Evolutionary conservation across 2,329 filamentous ascomycete species (phyloP).

Genomic region (Fusarium pseudonygamai): DNA sequence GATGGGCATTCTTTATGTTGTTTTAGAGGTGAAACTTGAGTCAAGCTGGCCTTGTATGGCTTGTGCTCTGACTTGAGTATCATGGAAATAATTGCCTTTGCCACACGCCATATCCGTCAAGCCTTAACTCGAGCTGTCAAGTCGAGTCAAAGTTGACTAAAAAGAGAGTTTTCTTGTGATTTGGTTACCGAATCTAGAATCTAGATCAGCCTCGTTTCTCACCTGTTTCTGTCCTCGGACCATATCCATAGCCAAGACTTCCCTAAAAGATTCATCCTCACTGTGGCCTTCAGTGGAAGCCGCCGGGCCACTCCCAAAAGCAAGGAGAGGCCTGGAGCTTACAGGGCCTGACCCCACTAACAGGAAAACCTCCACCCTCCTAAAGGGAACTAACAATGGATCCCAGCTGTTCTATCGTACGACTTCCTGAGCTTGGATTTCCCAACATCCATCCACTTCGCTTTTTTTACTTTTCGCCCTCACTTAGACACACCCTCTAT

Average conservation of each 20-base stretch:
- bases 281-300: not conserved
- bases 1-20: not conserved
- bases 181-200: not conserved
- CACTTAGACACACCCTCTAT: conserved; percentile 12
- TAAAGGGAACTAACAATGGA: conserved; percentile 5
- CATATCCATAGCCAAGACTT: conserved; percentile 6
- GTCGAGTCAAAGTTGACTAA: not conserved
- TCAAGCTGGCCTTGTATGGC: not conserved
- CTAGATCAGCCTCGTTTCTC: conserved; percentile 7
- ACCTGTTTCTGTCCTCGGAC: not conserved
- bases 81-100: not conserved
- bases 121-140: not conserved
- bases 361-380: not conserved
- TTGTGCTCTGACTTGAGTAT: not conserved
- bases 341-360: conserved; percentile 4
- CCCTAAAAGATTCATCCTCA: not conserved
- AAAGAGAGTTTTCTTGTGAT: not conserved
- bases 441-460: conserved; percentile 3
- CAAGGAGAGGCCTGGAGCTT: not conserved
- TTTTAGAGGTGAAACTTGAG: not conserved
- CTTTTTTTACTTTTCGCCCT: not conserved
- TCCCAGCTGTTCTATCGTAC: conserved; percentile 36
- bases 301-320: conserved; percentile 23
- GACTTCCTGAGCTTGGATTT: conserved; percentile 33
- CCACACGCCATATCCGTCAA: not conserved